Evolutionary conservation across 2,329 filamentous ascomycete genomes (phyloP).

Genomic region (Penicillium sp.): DNA sequence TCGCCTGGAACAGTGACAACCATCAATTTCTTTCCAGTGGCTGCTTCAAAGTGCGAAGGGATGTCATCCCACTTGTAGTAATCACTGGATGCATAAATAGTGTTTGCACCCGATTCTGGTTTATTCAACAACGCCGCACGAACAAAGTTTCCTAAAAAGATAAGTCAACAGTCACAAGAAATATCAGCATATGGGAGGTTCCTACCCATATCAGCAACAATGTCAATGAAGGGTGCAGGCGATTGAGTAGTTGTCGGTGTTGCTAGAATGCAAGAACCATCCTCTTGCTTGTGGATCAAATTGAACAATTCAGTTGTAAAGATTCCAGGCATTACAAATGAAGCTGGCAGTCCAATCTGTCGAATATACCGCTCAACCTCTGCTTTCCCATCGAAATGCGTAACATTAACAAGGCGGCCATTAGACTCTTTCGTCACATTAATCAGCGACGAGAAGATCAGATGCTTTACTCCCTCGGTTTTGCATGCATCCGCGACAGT

Average conservation of each 20-base stretch:
- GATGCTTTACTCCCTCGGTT: constrained; percentile 7
- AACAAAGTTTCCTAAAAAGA: neutral
- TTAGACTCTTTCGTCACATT: constrained; percentile 7
- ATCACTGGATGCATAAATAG: neutral
- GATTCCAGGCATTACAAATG: constrained; percentile 44
- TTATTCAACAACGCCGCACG: neutral
- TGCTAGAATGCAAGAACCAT: constrained; percentile 8
- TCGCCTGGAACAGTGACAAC: neutral
- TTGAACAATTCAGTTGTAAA: constrained; percentile 38
- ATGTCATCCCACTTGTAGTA: constrained; percentile 5
- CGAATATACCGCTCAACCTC: constrained; percentile 41
- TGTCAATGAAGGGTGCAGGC: constrained; percentile 12
- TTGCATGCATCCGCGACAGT: constrained; percentile 12
- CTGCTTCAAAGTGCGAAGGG: neutral
- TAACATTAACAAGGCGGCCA: constrained; percentile 15
- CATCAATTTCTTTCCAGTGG: neutral
- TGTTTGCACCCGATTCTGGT: neutral
- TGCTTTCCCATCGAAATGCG: constrained; percentile 46
- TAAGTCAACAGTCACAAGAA: constrained; percentile 12
- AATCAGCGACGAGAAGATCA: constrained; percentile 11
- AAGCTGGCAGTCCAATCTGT: constrained; percentile 32
- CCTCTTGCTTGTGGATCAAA: constrained; percentile 5
- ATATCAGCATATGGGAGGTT: constrained; percentile 29
- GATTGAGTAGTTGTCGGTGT: constrained; percentile 6
- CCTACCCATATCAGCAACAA: constrained; percentile 45